phyloP scores from a whole-genome alignment of 1,284 basidiomycete genomes.

The Agroathelia rolfsii region DNA sequence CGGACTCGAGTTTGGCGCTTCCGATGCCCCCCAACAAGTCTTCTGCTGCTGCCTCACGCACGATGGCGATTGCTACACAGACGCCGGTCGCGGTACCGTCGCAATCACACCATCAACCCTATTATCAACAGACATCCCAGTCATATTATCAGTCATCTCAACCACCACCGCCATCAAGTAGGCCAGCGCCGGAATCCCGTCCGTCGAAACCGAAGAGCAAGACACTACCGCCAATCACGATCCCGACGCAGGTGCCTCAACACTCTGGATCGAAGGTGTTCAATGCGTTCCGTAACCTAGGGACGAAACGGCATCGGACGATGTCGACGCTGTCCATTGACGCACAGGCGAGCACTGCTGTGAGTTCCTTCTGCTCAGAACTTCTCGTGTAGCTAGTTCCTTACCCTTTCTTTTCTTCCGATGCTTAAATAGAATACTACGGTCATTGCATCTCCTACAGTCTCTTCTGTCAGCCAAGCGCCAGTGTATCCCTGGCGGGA shows the following conservation, averaged over 20 bases:
- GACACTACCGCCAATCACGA: slow-evolving; percentile 18
- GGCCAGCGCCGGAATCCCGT: not conserved
- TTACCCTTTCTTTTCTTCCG: slow-evolving; percentile 12
- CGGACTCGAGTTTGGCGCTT: slow-evolving; percentile 6
- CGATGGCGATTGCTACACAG: too few relatives aligned
- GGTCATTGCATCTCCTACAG: slow-evolving; percentile 62
- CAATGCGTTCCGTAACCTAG: slow-evolving; percentile 50
- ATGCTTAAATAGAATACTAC: slow-evolving; percentile 63
- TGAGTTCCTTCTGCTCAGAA: slow-evolving; percentile 25
- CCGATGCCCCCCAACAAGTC: slow-evolving; percentile 13
- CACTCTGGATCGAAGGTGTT: slow-evolving; percentile 38
- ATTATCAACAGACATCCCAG: slow-evolving; percentile 2
- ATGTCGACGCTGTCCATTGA: slow-evolving; percentile 68
- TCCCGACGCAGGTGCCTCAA: slow-evolving; percentile 25
- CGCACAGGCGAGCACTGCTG: slow-evolving; percentile 66
- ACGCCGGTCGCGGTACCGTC: too few relatives aligned
- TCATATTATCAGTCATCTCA: slow-evolving; percentile 3
- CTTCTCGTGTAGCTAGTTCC: slow-evolving; percentile 4
- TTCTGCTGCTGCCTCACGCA: slow-evolving; percentile 13
- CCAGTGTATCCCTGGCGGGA: slow-evolving; percentile 46
- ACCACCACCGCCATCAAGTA: slow-evolving; percentile 10
- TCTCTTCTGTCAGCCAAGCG: slow-evolving; percentile 48
- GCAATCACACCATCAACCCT: slow-evolving; percentile 12
- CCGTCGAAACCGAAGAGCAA: slow-evolving; percentile 16
- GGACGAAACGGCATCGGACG: slow-evolving; percentile 48